Evolutionary conservation across 345 rosid species (phyloP), one percentile per base, ranked within the genome.

Genomic region (Eucalyptus albens): DNA sequence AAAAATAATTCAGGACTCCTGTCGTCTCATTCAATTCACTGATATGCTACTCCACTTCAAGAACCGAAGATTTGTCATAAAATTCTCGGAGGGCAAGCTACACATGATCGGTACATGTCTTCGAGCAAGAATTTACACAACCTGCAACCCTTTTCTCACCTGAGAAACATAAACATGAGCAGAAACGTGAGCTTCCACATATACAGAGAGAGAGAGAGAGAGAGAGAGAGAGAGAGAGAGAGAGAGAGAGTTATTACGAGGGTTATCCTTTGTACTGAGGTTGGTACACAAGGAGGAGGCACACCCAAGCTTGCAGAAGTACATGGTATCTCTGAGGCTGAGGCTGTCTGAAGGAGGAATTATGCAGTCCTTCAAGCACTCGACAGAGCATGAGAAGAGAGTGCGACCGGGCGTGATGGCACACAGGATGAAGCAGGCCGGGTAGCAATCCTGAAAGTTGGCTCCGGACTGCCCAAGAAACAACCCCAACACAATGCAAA

Each of bases 301-400:
- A 82, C 95, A 94, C 4, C 94, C 93, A 86, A 94, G 92, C 89
- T 88, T 93, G 91, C 96, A 94, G 91, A 88, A 93, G 89, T 87
- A 65, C 0, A 87, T 56, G 24, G 87, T 81, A 67, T 88, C 80
- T 50, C 53, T 15, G 21, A 31, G 56, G 56, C 51, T 15, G 19
- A 31, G 59, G 59, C 44, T 53, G 87, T 47, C 45, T 21, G 90
- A 49, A 8, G 88, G 50, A 2, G 90, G 87, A 5, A 31, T 37
- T 40, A 93, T 65, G 87, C 96, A 94, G 55, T 92, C 91, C 91
- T 89, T 90, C 51, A 94, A 82, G 90, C 94, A 94, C 86, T 90
- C 47, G 86, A 86, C 2, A 31, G 90, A 88, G 87, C 96, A 94
- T 5, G 50, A 24, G 29, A 31, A 27, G 14, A 86, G 6, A 11